Percentiles rank a stretch among this genome's conserved stretches.
phyloP scores from a whole-genome alignment of 257 asterid species.

The Asclepias syriaca region DNA sequence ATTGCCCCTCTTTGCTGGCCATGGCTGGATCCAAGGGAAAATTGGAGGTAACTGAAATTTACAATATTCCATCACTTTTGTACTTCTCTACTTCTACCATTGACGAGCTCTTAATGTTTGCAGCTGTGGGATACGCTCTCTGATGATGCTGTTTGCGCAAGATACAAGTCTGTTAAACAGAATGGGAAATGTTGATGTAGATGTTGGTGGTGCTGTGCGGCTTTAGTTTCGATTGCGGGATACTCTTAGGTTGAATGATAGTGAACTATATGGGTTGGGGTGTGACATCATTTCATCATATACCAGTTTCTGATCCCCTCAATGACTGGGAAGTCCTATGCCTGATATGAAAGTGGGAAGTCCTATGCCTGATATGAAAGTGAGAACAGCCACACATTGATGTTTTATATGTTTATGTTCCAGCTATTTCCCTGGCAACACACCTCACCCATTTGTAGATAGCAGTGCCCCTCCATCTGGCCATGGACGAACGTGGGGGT shows the following conservation, averaged over 20 bases:
- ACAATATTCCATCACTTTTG: not conserved
- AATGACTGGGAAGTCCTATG: not conserved
- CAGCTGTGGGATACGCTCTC: conserved; percentile 67
- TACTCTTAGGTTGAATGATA: not conserved
- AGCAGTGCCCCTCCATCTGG: not conserved
- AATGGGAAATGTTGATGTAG: conserved; percentile 4
- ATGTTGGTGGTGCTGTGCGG: not conserved
- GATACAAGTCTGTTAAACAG: conserved; percentile 25
- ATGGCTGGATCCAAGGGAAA: conserved; percentile 87
- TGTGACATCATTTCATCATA: not conserved
- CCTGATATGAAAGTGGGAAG: conserved; percentile 3
- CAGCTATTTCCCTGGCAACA: not conserved
- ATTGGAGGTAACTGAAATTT: conserved; percentile 44
- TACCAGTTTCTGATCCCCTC: not conserved
- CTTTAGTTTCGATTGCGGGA: not conserved
- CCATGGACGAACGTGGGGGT: not conserved
- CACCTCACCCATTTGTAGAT: not conserved
- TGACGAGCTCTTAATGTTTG: conserved; percentile 8
- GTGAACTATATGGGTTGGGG: not conserved
- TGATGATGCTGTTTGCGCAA: conserved; percentile 44
- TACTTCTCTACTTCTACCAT: not conserved
- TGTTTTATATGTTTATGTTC: not conserved
- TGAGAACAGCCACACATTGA: not conserved
- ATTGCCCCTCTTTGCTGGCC: conserved; percentile 63
- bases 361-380: conserved; percentile 5